Base-by-base conservation (phyloP, 805 yeast species). In the Yarrowia divulgata region DNA sequence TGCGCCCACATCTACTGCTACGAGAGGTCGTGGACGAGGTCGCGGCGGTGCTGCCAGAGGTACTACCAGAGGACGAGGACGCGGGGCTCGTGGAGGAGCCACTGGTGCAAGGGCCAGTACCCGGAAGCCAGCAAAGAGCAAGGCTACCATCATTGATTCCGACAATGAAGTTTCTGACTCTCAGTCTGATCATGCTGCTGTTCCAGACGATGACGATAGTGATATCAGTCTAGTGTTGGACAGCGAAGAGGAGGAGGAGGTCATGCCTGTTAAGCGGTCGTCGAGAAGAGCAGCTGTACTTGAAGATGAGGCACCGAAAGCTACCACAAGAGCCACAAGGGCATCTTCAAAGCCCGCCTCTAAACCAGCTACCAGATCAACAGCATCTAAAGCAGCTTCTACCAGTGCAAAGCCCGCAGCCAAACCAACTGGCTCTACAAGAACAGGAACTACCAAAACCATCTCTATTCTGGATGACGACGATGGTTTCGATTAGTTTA, bases 91-190 rank as follows among this genome's bases (percentile, higher is more conserved):
- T 2, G 42, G 68, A 48, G 45, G 46, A 18, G 45, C 32, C 4
- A 13, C 52, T 7, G 34, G 42, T 13, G 16, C 54, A 0, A 34
- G 55, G 2, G 23, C 57, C 4, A 37, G 39, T 13, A 16, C 68
- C 13, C 16, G 57, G 2, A 63, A 37, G 8, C 18, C 57, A 1
- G 48, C 68, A 8, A 49, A 8, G 3, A 63, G 68, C 13, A 40
- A 34, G 8, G 43, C 34, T 12, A 48, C 35, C 1, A 49, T 63
- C 4, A 14, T 19, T 23, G 68, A 63, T 18, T 63, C 68, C 14
- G 67, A 60, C 29, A 18, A 48, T 2, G 57, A 43, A n/a, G 49
- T 63, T 3, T 48, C 68, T 10, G 68, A 63, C 29, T 63, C 68
- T 48, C 57, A 18, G 8, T 57, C 63, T 2, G 66, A 60, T 19